phyloP scores from a whole-genome alignment of 2,329 filamentous ascomycete species.

The Fusarium subglutinans region DNA sequence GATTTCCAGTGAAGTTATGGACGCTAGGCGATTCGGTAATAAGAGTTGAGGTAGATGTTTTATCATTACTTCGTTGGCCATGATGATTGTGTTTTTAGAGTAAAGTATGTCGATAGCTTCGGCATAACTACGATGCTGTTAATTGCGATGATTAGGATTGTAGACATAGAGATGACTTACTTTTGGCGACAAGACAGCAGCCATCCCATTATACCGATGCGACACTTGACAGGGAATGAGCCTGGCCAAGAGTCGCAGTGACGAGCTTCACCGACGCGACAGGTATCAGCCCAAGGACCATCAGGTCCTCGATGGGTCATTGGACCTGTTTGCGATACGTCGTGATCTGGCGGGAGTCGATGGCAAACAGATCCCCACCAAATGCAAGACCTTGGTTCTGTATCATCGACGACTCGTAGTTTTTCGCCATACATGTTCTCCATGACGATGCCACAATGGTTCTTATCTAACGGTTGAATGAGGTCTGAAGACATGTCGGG shows the following conservation, averaged over 20 bases:
- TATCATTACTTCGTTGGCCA: neutral
- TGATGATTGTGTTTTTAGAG: neutral
- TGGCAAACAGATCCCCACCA: neutral
- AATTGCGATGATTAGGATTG: neutral
- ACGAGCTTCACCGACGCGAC: neutral
- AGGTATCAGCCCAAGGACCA: neutral
- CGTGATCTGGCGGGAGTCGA: neutral
- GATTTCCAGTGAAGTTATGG: neutral
- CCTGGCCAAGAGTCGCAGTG: neutral
- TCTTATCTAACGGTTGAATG: neutral
- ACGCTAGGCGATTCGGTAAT: neutral
- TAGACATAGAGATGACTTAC: fast-evolving
- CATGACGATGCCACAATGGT: neutral
- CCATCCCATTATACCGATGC: neutral
- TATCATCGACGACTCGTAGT: neutral
- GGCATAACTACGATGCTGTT: neutral
- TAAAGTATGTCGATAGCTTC: neutral
- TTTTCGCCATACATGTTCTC: neutral
- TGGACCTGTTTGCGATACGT: neutral
- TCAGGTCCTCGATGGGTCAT: neutral
- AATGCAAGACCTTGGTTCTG: neutral
- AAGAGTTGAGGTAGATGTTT: neutral
- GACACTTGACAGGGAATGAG: neutral
- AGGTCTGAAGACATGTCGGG: neutral
- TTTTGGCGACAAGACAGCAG: neutral